Conservation (phyloP, 2,329 filamentous ascomycete species). For the Botrytis squamosa region DNA sequence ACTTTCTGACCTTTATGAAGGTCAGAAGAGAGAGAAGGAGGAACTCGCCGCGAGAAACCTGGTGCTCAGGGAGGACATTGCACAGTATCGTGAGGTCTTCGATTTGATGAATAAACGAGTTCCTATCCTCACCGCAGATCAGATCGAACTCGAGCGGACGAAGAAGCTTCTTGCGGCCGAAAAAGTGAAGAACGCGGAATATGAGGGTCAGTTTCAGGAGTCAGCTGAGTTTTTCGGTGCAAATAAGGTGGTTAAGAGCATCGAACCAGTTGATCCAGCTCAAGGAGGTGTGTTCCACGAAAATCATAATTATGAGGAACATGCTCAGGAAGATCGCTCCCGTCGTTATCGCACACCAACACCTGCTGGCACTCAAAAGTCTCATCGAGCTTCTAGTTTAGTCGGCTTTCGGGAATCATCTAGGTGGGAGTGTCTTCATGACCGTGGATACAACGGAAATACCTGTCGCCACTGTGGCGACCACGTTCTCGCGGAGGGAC, state of each 20-base stretch:
- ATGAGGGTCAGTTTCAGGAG: too few species aligned
- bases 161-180: neutral
- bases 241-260: neutral
- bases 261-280: neutral
- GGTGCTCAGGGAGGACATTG: neutral
- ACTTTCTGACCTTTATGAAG: neutral
- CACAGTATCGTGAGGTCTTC: fast-evolving
- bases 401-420: neutral
- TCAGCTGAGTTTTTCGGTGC: neutral
- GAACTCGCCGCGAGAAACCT: neutral
- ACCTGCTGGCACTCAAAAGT: neutral
- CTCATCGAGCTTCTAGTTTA: neutral
- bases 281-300: neutral
- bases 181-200: neutral
- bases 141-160: neutral
- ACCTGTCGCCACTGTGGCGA: neutral
- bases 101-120: fast-evolving
- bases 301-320: neutral
- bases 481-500: neutral
- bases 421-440: neutral
- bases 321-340: neutral
- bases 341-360: neutral
- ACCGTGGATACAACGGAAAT: neutral
- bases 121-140: neutral
- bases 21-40: neutral